Evolutionary conservation across 2,329 filamentous ascomycete genomes (phyloP), one percentile per base, ranked within the genome.

Genomic region (Colletotrichum magnum): DNA sequence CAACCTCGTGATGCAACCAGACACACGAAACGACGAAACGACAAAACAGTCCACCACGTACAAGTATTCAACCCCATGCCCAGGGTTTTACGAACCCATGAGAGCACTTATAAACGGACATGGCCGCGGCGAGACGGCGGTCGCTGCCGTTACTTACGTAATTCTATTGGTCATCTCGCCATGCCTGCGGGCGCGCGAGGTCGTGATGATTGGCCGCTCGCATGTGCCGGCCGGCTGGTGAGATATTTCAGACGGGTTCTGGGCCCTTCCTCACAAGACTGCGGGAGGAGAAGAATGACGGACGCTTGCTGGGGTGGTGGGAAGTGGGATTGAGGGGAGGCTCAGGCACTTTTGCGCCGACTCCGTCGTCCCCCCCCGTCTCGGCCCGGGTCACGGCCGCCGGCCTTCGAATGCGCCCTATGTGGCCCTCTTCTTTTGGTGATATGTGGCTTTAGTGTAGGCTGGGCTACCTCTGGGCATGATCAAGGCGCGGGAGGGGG

Each of bases 131-230:
- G 45, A 36, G 32, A 43, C 26, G 43, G 7, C 45, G 18, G 43
- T 43, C 26, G 32, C 53, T 18, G 26, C 32, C 56, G 18, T 32
- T 24, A 65, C 24, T 69, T 69, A 69, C 66, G 66, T 66, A 69
- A 69, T 69, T 66, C 50, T 41, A 66, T 66, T 69, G 66, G 62
- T 69, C 62, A 69, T 57, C n/a, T 43, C 36, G 32, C 36, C 12
- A 47, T 39, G 41, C 51, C 32, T 43, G 62, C 62, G 54, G 43
- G 50, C 32, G 26, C 51, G 7, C 57, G 21, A 26, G 18, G 50
- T 12, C 12, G 10, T 43, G 45, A 3, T 57, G 62, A 66, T 69
- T 69, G 62, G 66, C 66, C 39, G 39, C 18, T 2, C 26, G 16
- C 41, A 60, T 47, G 36, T 61, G 51, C 62, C 56, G 62, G 32